Conservation (phyloP, 768 basidiomycete genomes). For the Multifurca ochricompacta region DNA sequence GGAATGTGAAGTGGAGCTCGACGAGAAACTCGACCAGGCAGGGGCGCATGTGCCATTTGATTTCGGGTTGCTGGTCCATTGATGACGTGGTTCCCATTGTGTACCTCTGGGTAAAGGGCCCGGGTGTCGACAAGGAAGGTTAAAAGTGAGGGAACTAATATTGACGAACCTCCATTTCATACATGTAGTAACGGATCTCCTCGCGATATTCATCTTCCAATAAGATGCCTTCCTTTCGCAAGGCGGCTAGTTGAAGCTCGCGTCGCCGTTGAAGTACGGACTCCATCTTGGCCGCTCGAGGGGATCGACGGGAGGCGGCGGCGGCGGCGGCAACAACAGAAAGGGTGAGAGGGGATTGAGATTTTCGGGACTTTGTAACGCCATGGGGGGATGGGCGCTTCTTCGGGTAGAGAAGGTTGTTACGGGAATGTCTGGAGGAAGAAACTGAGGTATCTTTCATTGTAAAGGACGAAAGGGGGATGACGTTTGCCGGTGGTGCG, state of each 20-base stretch:
- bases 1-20: conserved; percentile 96
- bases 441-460: conserved; percentile 76
- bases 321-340: conserved; percentile 32
- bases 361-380: conserved; percentile 57
- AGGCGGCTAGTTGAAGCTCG: conserved; percentile 57
- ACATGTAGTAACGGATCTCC: conserved; percentile 92
- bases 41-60: conserved; percentile 98
- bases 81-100: conserved; percentile 91
- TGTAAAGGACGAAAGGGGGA: conserved; percentile 32
- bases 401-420: conserved; percentile 66
- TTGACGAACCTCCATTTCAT: conserved; percentile 92
- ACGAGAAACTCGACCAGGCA: conserved; percentile 98
- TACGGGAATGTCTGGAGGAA: conserved; percentile 53
- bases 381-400: conserved; percentile 81
- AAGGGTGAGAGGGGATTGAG: conserved; percentile 36
- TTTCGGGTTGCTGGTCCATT: conserved; percentile 99
- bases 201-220: conserved; percentile 94
- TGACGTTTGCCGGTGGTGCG: conserved; percentile 36
- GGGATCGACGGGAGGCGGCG: conserved; percentile 45
- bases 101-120: conserved; percentile 42
- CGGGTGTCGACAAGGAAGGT: conserved; percentile 6
- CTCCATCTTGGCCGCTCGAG: conserved; percentile 56
- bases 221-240: conserved; percentile 65
- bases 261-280: conserved; percentile 59
- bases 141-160: background rate